Percentiles rank a stretch among this genome's conserved stretches.
Evolutionary conservation across 2,329 filamentous ascomycete species (phyloP).

Genomic region (Ceratocystis huliohia): DNA sequence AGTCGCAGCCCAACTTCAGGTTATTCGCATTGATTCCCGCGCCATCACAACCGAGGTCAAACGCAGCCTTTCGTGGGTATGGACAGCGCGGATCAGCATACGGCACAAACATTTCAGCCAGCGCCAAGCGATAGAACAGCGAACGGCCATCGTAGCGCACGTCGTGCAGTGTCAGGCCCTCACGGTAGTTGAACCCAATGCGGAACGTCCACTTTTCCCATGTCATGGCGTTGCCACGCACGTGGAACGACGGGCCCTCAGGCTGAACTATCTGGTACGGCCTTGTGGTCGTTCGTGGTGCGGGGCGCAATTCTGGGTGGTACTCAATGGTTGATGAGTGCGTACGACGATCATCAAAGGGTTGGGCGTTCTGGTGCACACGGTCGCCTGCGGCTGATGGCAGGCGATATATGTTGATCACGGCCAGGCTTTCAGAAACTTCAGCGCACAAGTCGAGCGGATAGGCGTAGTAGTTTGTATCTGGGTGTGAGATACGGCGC

Average conservation of each 20-base stretch:
- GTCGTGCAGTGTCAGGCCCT: constrained; percentile 57
- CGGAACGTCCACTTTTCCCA: constrained; percentile 59
- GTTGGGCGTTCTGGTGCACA: constrained; percentile 33
- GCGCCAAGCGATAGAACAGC: constrained; percentile 53
- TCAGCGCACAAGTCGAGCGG: constrained; percentile 42
- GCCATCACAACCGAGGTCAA: constrained; percentile 57
- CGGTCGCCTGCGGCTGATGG: constrained; percentile 31
- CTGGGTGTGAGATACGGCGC: constrained; percentile 30
- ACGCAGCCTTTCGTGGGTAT: constrained; percentile 55
- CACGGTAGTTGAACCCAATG: constrained; percentile 55
- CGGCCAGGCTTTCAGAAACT: constrained; percentile 36
- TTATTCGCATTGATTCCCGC: constrained; percentile 54
- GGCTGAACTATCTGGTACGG: constrained; percentile 31
- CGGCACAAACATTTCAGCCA: constrained; percentile 59
- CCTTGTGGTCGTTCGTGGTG: constrained; percentile 27
- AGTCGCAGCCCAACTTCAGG: constrained; percentile 53
- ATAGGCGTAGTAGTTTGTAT: constrained; percentile 46
- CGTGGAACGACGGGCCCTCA: constrained; percentile 30
- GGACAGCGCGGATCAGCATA: constrained; percentile 53
- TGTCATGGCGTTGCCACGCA: constrained; percentile 34
- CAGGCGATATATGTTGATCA: constrained; percentile 39
- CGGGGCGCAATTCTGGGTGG: constrained; percentile 26
- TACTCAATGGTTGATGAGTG: constrained; percentile 25
- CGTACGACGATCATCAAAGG: constrained; percentile 10
- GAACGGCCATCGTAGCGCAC: constrained; percentile 52